Percentiles rank a stretch among this genome's conserved stretches.
phyloP scores from a whole-genome alignment of 2,329 filamentous ascomycete genomes.

The Alternaria panax region DNA sequence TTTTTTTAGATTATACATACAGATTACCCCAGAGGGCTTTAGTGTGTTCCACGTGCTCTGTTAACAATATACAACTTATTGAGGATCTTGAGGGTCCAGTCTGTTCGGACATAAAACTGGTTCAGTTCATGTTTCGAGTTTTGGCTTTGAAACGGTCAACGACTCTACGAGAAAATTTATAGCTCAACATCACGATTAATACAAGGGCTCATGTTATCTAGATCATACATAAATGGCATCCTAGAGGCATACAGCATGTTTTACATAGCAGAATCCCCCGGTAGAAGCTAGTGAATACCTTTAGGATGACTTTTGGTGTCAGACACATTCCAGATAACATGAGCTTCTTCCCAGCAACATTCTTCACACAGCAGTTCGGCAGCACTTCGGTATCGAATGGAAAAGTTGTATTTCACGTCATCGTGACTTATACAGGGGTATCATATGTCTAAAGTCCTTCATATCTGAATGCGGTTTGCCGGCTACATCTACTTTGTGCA shows the following conservation, averaged over 20 bases:
- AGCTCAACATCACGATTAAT: not conserved
- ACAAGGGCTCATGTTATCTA: not conserved
- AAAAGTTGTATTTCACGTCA: slow-evolving; percentile 17
- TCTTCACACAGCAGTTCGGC: slow-evolving; percentile 12
- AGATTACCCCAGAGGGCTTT: not conserved
- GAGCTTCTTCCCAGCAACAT: not conserved
- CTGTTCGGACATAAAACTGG: too few species aligned
- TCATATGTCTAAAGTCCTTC: slow-evolving; percentile 14
- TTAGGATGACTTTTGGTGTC: not conserved
- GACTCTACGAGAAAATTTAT: not conserved
- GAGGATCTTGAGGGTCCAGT: not conserved
- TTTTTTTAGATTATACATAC: not conserved
- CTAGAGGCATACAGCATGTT: not conserved
- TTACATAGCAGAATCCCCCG: not conserved
- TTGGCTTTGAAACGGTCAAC: not conserved
- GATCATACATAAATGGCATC: too few species aligned
- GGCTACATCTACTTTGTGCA: not conserved
- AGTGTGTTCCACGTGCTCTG: not conserved
- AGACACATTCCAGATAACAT: not conserved
- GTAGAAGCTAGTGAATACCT: not conserved
- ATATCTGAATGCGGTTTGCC: not conserved
- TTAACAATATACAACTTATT: too few species aligned
- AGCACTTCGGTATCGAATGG: slow-evolving; percentile 31
- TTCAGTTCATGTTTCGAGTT: too few species aligned
- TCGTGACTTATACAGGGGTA: slow-evolving; percentile 32